Evolutionary conservation across 2,329 filamentous ascomycete species (phyloP), one percentile per base, ranked within the genome.

Genomic region (Cryphonectria carpinicola): DNA sequence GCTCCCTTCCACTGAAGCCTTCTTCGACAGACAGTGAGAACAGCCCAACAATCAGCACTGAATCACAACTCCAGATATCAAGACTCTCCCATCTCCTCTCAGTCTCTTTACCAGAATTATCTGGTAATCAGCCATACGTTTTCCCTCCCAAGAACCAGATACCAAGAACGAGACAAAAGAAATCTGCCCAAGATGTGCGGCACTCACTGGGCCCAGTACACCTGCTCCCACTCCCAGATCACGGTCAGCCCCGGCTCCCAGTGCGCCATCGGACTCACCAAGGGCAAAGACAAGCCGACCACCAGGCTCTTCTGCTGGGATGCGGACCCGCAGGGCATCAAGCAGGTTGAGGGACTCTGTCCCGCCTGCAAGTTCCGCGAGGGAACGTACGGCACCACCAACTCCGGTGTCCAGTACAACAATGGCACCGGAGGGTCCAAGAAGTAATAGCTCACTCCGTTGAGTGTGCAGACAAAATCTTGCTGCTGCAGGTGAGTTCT

Each of bases 261-360:
- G 22, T 64, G 61, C 61, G 39, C 61, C 17, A 17, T n/a, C 37
- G 61, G 61, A 11, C 22, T 28, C 10, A 10, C 25, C 22, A 10
- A 10, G 8, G 60, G 35, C n/a, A n/a, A 7, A n/a, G 46, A 11
- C 35, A n/a, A 7, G 14, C 35, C n/a, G 3, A 6, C 22, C 1
- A 32, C 39, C 22, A 64, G 4, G 37, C 35, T 64, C n/a, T 46
- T 6, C n/a, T 64, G 61, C 61, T 64, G 61, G 61, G 61, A 63
- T 10, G 19, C 46, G 61, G 11, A 28, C 22, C 61, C 61, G 35
- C 61, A 64, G 39, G 61, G 61, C 11, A 39, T 43, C n/a, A 1
- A 17, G 19, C 22, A 28, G 19, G n/a, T n/a, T 10, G 3, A 13
- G 22, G 61, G 61, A 8, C 41, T 64, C 39, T 64, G 61, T 39